A percentile compares a stretch with the other conserved stretches of the same genome.
Conservation (phyloP, 306 rosid species). For the Vigna radiata region DNA sequence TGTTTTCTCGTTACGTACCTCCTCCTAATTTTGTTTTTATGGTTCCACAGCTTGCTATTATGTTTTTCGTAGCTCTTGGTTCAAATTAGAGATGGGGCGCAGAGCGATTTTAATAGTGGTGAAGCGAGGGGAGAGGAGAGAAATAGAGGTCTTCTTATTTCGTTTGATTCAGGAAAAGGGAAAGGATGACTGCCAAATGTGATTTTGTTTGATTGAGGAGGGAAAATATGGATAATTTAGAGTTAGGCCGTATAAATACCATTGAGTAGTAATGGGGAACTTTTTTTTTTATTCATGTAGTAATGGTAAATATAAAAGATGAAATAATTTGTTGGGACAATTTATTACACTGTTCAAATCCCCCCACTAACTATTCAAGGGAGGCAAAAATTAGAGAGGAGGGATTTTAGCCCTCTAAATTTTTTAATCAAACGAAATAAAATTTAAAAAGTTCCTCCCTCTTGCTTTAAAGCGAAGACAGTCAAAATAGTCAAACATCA, state of each 20-base stretch:
- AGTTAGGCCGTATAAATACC: not conserved
- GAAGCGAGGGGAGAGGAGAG: not conserved
- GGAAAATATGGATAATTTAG: constrained; percentile 1
- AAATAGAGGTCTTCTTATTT: not conserved
- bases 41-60: not conserved
- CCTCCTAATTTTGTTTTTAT: not conserved
- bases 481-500: too few relatives aligned
- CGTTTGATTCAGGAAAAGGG: not conserved
- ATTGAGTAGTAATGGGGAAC: too few relatives aligned
- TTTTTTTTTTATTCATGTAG: too few relatives aligned
- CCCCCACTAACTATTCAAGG: not conserved
- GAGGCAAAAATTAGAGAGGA: not conserved
- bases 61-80: not conserved
- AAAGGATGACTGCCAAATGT: not conserved
- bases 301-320: too few relatives aligned
- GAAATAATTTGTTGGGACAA: too few relatives aligned
- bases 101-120: not conserved
- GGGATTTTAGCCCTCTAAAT: not conserved
- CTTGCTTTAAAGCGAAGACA: too few relatives aligned
- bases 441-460: too few relatives aligned
- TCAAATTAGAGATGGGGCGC: not conserved
- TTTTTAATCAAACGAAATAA: too few relatives aligned
- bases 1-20: constrained; percentile 18
- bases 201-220: not conserved
- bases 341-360: not conserved